phyloP scores from a whole-genome alignment of 257 asterid species.

The Knoxia roxburghii region DNA sequence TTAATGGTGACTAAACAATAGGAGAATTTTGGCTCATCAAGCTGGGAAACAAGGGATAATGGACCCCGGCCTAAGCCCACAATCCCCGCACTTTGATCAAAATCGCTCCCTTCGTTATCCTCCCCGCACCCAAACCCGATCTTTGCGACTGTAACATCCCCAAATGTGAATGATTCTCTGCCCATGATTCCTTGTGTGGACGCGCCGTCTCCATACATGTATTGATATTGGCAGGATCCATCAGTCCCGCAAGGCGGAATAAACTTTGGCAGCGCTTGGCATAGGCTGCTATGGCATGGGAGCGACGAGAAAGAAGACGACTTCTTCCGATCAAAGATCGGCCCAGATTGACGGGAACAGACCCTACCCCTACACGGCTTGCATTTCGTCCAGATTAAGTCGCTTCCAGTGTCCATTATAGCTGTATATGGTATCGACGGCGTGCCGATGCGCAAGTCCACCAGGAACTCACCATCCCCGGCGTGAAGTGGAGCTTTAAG shows the following conservation, averaged over 20 bases:
- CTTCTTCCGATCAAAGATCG: slow-evolving; percentile 49
- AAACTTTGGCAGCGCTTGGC: slow-evolving; percentile 46
- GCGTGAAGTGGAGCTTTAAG: slow-evolving; percentile 55
- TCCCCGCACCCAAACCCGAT: slow-evolving; percentile 81
- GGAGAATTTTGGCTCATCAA: slow-evolving; percentile 64
- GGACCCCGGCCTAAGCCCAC: slow-evolving; percentile 87
- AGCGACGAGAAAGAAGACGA: slow-evolving; percentile 46
- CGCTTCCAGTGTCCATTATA: slow-evolving; percentile 73
- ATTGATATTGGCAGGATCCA: slow-evolving; percentile 51
- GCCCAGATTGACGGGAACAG: slow-evolving; percentile 47
- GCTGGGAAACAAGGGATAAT: slow-evolving; percentile 67
- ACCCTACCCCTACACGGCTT: slow-evolving; percentile 63
- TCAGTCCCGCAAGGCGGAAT: slow-evolving; percentile 38
- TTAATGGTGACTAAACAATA: slow-evolving; percentile 71
- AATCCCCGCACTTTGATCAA: slow-evolving; percentile 70
- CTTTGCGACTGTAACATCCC: slow-evolving; percentile 32
- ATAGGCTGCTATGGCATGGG: slow-evolving; percentile 49
- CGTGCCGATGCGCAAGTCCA: slow-evolving; percentile 59
- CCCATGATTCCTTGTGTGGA: slow-evolving; percentile 67
- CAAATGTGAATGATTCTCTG: slow-evolving; percentile 57
- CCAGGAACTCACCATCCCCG: slow-evolving; percentile 75
- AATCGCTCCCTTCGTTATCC: slow-evolving; percentile 65
- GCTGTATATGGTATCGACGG: slow-evolving; percentile 51
- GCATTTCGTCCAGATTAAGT: slow-evolving; percentile 69
- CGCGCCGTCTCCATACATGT: slow-evolving; percentile 72